These are phyloP conservation scores for Globisporangium rhizosaccharum DNA, from an alignment of 352 stramenopile genomes.

Conservation along the genomic window DNA sequence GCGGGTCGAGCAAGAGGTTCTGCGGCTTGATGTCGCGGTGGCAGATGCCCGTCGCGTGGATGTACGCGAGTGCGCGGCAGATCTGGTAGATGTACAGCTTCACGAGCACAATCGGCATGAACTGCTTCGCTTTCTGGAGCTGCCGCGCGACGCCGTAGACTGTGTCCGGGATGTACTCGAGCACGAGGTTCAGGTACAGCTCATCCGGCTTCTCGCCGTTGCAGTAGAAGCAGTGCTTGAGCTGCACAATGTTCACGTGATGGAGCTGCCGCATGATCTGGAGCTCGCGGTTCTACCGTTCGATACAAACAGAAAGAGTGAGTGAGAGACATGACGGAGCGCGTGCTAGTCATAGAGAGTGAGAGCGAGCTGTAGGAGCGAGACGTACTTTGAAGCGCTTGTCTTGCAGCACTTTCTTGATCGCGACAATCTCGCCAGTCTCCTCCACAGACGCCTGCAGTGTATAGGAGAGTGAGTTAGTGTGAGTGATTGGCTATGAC, in stretches of 20 bases:
- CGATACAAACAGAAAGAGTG: constrained; percentile 7
- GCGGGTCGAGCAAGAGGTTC: constrained; percentile 97
- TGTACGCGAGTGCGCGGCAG: constrained; percentile 95
- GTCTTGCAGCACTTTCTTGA: constrained; percentile 99
- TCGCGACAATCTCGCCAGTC: constrained; percentile 97
- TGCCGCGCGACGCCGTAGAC: constrained; percentile 96
- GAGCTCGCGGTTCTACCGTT: constrained; percentile 95
- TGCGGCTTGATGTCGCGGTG: constrained; percentile 99
- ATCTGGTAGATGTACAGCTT: constrained; percentile 99
- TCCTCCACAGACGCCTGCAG: constrained; percentile 90
- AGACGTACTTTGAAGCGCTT: constrained; percentile 96
- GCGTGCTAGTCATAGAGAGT: neutral
- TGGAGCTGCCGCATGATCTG: constrained; percentile 99
- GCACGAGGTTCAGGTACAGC: constrained; percentile 98
- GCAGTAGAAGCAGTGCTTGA: constrained; percentile 99
- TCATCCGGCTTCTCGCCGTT: constrained; percentile 94
- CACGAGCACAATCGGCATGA: constrained; percentile 95
- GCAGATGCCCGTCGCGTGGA: constrained; percentile 97
- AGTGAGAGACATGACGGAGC: neutral
- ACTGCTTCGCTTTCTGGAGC: constrained; percentile 96
- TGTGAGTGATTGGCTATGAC: too few relatives aligned
- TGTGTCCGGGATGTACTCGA: constrained; percentile 99
- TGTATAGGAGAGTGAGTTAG: neutral
- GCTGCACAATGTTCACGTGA: constrained; percentile 98
- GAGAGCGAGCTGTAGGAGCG: neutral